Base-by-base conservation (phyloP, 2,329 filamentous ascomycete species). In the Cladosporium sp. region DNA sequence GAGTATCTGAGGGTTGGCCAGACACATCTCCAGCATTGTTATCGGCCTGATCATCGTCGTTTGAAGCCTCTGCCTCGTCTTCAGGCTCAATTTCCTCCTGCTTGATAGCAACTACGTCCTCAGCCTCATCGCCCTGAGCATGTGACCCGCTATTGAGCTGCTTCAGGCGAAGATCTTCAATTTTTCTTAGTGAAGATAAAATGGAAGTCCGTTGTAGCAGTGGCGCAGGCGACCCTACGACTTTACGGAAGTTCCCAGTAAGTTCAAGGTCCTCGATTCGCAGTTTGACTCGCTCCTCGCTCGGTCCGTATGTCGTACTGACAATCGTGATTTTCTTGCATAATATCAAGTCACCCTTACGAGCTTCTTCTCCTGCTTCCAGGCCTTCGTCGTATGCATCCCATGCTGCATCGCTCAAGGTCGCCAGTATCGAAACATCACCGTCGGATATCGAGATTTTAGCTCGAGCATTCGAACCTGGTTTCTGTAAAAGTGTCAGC, bases 251-350 rank as follows among this genome's bases (percentile, higher is more conserved):
- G 51, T 68, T 65, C 38, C 65, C 64, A 6, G 61, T 55, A 57
- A 70, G 70, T 25, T 68, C 62, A 7, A 70, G 57, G 7, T 64
- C 60, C 12, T 67, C 65, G n/a, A 72, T 61, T 5, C 61, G 28
- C 5, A 72, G 59, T 42, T 67, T 67, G 3, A 70, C 55, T 28
- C 59, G 63, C 8, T 62, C 63, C 28, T 69, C 65, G 14, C 59
- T 43, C 9, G 64, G 63, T 19, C 68, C 69, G 28, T 64, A 65
- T 1, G 66, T 60, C 1, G 68, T 69, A 59, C 67, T 69, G 39
- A 70, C 58, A 8, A 71, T 58, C 1, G 63, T 68, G 51, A 67
- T 59, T 14, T 49, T 43, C 15, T 50, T 58, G 43, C 68, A 47
- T 14, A 61, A 56, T 25, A 72, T 55, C 9, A 72, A 58, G 58